phyloP scores from a whole-genome alignment of 352 stramenopile species.

The Globisporangium rhizosaccharum region DNA sequence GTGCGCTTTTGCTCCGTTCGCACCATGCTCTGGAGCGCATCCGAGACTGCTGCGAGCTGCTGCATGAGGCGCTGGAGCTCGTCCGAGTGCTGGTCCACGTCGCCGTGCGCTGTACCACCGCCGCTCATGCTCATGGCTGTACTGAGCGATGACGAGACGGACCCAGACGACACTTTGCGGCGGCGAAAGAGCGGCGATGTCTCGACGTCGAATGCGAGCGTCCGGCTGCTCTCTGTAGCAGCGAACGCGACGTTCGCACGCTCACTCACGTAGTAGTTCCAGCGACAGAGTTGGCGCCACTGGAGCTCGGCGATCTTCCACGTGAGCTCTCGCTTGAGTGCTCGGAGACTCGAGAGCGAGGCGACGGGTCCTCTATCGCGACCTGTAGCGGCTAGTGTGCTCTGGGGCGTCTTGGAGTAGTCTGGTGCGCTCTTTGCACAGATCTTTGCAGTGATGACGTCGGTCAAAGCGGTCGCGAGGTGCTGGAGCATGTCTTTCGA shows the following conservation, averaged over 20 bases:
- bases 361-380: not conserved
- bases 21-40: constrained; percentile 33
- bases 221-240: constrained; percentile 28
- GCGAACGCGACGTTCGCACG: constrained; percentile 34
- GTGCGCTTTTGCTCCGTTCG: constrained; percentile 30
- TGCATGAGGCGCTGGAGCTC: constrained; percentile 42
- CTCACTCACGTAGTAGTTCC: constrained; percentile 47
- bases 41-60: constrained; percentile 38
- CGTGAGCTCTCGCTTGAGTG: constrained; percentile 42
- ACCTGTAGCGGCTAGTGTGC: not conserved
- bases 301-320: constrained; percentile 60
- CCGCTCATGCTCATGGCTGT: constrained; percentile 34
- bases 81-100: constrained; percentile 37
- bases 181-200: constrained; percentile 36
- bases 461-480: constrained; percentile 23
- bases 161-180: constrained; percentile 24
- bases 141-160: constrained; percentile 25
- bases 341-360: constrained; percentile 38
- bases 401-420: constrained; percentile 31
- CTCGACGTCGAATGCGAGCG: constrained; percentile 36
- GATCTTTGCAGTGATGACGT: constrained; percentile 40
- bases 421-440: constrained; percentile 29
- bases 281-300: constrained; percentile 52
- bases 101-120: constrained; percentile 25
- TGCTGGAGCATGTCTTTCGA: constrained; percentile 71